Evolutionary conservation across 1,284 basidiomycete species (phyloP), one percentile per base, ranked within the genome.

Genomic region (Sanghuangporus weigelae): DNA sequence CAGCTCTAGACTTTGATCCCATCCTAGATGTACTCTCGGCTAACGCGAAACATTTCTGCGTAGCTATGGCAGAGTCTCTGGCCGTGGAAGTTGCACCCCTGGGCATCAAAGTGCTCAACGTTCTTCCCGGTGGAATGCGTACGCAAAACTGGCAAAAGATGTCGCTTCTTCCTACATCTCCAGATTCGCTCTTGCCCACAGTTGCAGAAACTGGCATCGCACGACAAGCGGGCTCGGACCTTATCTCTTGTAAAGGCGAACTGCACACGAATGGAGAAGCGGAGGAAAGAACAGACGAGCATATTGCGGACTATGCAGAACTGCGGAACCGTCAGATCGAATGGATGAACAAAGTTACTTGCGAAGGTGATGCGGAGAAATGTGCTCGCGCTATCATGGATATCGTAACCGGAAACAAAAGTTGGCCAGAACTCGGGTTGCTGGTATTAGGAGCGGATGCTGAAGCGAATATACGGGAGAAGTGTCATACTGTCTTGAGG

Each of bases 51-150:
- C 1, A 16, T 46, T 46, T 19, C 7, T 7, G 44, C n/a, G 54
- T 51, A 69, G 68, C 66, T 23, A 61, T 65, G 23, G 65, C 65
- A 8, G 68, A 69, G 23, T 54, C 68, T 4, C 63, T 69, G 2
- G n/a, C 62, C 7, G 65, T 46, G 11, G 68, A 69, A 60, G 55
- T 69, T 7, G 63, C 50, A 31, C 68, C 64, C 8, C 54, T 69
- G 11, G 59, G 59, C 21, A 67, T 69, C 46, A 60, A 61, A 12
- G 67, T 69, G 2, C 55, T 67, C 8, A 66, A 64, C 39, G 65
- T 65, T 36, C 46, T 67, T 19, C 68, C 68, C 0, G 68, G 68
- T 8, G 68, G 58, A 0, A 31, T 69, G n/a, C 67, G 67, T 16
- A 69, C 68, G 2, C 23, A 23, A 14, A 67, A 67, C 55, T 60